These are phyloP conservation scores for Entomortierella parvispora DNA, from an alignment of 192 early-diverging fungal genomes.

Conservation along the genomic window DNA sequence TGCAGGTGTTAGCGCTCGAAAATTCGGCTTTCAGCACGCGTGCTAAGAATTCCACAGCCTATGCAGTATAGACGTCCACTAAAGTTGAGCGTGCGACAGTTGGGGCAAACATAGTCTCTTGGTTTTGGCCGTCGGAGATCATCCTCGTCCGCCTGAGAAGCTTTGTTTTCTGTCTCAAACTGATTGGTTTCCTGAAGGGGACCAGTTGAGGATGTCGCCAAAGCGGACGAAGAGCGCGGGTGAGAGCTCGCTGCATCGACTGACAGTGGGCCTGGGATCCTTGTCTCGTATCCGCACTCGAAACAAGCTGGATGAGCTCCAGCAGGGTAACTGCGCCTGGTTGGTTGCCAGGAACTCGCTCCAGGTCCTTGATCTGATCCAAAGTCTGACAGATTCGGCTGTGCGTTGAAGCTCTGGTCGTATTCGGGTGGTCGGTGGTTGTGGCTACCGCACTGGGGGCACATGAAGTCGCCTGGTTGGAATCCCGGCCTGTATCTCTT, in stretches of 20 bases:
- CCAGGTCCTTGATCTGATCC: background rate
- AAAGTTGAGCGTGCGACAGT: slow-evolving; percentile 33
- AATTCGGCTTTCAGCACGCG: too few relatives aligned
- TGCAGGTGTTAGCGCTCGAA: too few relatives aligned
- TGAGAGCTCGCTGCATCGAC: background rate
- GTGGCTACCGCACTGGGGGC: slow-evolving; percentile 46
- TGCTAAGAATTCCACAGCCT: slow-evolving; percentile 39
- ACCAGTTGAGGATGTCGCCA: background rate
- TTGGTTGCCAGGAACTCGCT: background rate
- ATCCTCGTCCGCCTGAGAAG: background rate
- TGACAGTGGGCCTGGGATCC: background rate
- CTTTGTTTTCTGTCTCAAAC: background rate
- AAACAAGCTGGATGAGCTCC: slow-evolving; percentile 28
- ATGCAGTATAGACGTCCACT: slow-evolving; percentile 21
- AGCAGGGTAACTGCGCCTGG: slow-evolving; percentile 7
- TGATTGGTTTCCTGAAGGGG: background rate
- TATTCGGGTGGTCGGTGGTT: slow-evolving; percentile 35
- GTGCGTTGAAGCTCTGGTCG: background rate
- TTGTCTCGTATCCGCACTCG: slow-evolving; percentile 38
- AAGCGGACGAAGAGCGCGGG: background rate
- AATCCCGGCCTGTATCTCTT: slow-evolving; percentile 26
- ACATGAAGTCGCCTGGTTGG: slow-evolving; percentile 38
- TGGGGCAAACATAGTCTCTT: slow-evolving; percentile 36
- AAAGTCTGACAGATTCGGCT: background rate
- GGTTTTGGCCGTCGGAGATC: slow-evolving; percentile 31